Conservation (phyloP, 2,329 filamentous ascomycete species). For the Calonectria hongkongensis region DNA sequence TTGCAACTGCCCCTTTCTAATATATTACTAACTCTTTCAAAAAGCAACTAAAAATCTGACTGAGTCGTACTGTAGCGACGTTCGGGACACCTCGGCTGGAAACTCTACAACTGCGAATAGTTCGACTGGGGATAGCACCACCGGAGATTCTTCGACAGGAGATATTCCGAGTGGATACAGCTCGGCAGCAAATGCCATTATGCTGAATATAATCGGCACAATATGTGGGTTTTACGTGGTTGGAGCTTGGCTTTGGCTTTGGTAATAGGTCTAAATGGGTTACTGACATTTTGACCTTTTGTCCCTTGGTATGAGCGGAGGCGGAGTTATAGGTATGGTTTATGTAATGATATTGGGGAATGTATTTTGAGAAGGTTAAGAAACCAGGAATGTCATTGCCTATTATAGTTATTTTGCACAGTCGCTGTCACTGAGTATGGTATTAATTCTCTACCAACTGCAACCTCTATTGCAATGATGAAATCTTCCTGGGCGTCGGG, state of each 20-base stretch:
- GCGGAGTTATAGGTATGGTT: no score
- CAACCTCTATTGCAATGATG: no score
- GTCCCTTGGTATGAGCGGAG: no score
- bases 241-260: conserved; percentile 9
- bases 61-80: neutral
- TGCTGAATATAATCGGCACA: neutral
- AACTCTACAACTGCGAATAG: neutral
- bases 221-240: neutral
- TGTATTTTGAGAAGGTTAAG: no score
- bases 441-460: no score
- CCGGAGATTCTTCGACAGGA: neutral
- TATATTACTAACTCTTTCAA: neutral
- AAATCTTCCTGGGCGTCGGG: no score
- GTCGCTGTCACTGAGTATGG: no score
- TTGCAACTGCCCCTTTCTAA: neutral
- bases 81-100: neutral
- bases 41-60: conserved; percentile 2
- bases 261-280: neutral
- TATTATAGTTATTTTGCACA: no score
- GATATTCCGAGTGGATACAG: neutral
- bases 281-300: neutral
- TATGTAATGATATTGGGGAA: no score
- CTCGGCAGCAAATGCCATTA: neutral
- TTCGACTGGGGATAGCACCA: neutral
- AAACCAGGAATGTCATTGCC: no score